Evolutionary conservation across 305 asterid genomes (phyloP).

Genomic region (Fraxinus floribunda): DNA sequence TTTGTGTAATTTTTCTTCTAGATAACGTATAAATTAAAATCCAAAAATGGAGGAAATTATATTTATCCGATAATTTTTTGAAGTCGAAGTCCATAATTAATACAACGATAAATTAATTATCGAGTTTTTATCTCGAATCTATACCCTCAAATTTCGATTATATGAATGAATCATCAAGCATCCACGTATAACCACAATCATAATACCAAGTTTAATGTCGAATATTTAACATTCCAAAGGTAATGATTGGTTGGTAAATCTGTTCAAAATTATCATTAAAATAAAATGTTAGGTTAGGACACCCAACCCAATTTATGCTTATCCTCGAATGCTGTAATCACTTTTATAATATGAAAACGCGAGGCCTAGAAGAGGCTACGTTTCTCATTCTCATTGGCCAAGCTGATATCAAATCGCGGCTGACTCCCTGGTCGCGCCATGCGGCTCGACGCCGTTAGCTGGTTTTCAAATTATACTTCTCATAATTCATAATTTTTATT

Average conservation of each 20-base stretch:
- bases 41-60: neutral
- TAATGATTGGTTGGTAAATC: neutral
- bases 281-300: neutral
- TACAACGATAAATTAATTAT: no score
- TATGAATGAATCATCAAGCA: neutral
- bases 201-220: neutral
- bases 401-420: neutral
- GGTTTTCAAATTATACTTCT: neutral
- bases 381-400: neutral
- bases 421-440: neutral
- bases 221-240: neutral
- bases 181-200: neutral
- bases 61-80: neutral
- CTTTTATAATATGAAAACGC: neutral
- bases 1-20: neutral
- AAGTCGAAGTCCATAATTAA: neutral
- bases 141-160: no score
- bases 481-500: no score
- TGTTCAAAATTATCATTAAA: neutral
- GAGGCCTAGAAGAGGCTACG: neutral
- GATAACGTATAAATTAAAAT: no score
- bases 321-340: neutral
- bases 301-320: neutral
- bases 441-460: neutral
- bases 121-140: no score